Conservation (phyloP, 345 rosid species). For the rapeseed (Brassica napus) region Da-Ae NC_063449.1:28929501-28930000, state of each 20-base stretch:
- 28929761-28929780: neutral
- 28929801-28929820: neutral
- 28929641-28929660: too few relatives aligned
- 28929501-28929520: too few relatives aligned
- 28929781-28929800: neutral
- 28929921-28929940: constrained; percentile 11
- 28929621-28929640: too few relatives aligned
- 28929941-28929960: constrained; percentile 1
- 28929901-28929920: neutral
- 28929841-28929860: neutral
- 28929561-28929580: too few relatives aligned
- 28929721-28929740: neutral
- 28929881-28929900: neutral
- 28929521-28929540: too few relatives aligned
- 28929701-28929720: too few relatives aligned
- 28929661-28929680: too few relatives aligned
- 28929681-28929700: too few relatives aligned
- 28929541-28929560: too few relatives aligned
- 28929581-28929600: too few relatives aligned
- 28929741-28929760: neutral
- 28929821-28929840: neutral
- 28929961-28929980: constrained; percentile 30
- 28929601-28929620: too few relatives aligned
- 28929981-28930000: constrained; percentile 33
- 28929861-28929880: constrained; percentile 1